Conservation (phyloP, 306 rosid genomes). For the Medicago lupulina region DNA sequence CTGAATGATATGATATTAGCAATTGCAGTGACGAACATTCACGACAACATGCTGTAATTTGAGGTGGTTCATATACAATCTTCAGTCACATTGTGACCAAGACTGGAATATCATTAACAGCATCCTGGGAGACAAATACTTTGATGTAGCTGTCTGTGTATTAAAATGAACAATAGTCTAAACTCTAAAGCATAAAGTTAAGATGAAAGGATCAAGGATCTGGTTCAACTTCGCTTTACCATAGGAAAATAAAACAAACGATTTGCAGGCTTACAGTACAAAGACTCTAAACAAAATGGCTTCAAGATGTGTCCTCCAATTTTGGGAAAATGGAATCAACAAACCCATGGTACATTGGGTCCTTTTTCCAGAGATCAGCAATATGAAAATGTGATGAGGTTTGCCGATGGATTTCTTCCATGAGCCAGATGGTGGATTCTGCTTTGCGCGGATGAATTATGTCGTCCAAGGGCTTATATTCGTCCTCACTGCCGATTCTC, state of each 20-base stretch:
- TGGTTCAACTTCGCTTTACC: conserved; percentile 4
- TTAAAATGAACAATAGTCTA: conserved; percentile 7
- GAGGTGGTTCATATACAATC: conserved; percentile 12
- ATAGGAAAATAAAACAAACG: background rate
- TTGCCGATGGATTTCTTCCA: conserved; percentile 87
- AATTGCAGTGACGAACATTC: too few relatives aligned
- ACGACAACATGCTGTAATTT: background rate
- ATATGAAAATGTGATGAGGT: conserved; percentile 74
- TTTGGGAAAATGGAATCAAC: conserved; percentile 79
- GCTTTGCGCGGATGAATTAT: conserved; percentile 89
- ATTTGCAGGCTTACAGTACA: conserved; percentile 32
- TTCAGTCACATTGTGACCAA: background rate
- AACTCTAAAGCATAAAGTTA: background rate
- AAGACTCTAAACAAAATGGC: conserved; percentile 35
- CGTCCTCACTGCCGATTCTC: conserved; percentile 71
- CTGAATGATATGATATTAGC: too few relatives aligned
- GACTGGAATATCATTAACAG: conserved; percentile 7
- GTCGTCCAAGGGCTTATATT: conserved; percentile 67
- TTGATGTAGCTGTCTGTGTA: conserved; percentile 18
- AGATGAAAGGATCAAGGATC: conserved; percentile 25
- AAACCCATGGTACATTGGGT: conserved; percentile 68
- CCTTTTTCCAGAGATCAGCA: conserved; percentile 75
- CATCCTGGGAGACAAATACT: conserved; percentile 3
- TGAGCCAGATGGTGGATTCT: conserved; percentile 84
- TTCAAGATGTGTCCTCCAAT: conserved; percentile 48